A percentile compares a stretch with the other conserved stretches of the same genome.
Evolutionary conservation across 495 filamentous ascomycete species (phyloP).

Genomic region (Xylaria nigripes): DNA sequence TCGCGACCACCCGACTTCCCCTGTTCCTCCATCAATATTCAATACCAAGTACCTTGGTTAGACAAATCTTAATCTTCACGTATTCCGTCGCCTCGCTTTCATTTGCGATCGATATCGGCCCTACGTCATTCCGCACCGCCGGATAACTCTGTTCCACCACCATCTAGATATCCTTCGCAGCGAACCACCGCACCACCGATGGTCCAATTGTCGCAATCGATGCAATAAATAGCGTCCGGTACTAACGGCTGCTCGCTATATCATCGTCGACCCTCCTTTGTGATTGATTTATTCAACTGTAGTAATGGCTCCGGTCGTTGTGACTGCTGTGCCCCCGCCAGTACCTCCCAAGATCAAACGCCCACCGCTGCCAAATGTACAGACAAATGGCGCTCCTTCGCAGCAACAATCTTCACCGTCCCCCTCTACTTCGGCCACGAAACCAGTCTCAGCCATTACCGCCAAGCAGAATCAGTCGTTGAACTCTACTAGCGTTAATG

Average conservation of each 20-base stretch:
- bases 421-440: conserved; percentile 56
- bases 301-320: conserved; percentile 37
- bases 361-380: conserved; percentile 58
- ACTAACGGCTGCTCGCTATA: conserved; percentile 11
- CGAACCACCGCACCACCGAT: conserved; percentile 14
- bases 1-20: neutral
- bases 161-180: neutral
- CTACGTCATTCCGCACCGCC: neutral
- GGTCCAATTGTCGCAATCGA: conserved; percentile 8
- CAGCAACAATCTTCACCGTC: conserved; percentile 60
- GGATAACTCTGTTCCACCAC: neutral
- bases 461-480: conserved; percentile 34
- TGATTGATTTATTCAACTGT: conserved; percentile 9
- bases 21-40: neutral
- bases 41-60: neutral
- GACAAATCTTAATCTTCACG: neutral
- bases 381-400: conserved; percentile 59
- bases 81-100: neutral
- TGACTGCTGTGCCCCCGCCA: conserved; percentile 45
- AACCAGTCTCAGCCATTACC: conserved; percentile 39
- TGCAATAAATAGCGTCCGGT: conserved; percentile 6
- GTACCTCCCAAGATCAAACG: conserved; percentile 64
- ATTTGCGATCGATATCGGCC: neutral
- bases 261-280: conserved; percentile 1
- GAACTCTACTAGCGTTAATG: conserved; percentile 29